These are phyloP conservation scores for Fusarium haematococcum DNA, from an alignment of 2,329 filamentous ascomycete genomes.

Conservation along the genomic window DNA sequence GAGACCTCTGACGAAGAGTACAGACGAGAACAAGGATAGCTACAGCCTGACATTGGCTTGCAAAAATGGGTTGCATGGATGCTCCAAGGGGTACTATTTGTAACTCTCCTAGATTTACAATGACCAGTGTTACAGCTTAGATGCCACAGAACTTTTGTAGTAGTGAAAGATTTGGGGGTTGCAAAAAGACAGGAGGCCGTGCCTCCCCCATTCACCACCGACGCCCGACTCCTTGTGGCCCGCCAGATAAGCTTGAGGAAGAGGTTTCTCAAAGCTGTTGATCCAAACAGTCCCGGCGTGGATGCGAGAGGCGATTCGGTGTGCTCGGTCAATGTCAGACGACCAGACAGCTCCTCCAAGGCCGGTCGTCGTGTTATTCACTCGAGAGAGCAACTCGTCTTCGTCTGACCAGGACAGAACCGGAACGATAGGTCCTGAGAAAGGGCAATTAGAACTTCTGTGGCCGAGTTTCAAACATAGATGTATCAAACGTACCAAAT, in stretches of 20 bases:
- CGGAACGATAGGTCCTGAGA: neutral
- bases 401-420: neutral
- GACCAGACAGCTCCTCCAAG: neutral
- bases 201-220: constrained; percentile 54
- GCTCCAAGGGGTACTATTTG: neutral
- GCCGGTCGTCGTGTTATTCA: neutral
- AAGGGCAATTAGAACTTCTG: neutral
- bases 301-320: neutral
- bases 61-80: too few relatives aligned
- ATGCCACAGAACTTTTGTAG: neutral
- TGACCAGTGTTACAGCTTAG: neutral
- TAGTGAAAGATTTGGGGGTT: constrained; percentile 1
- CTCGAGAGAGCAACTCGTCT: neutral
- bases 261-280: constrained; percentile 61
- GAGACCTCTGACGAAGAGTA: too few relatives aligned
- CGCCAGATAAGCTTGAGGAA: constrained; percentile 50
- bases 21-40: too few relatives aligned
- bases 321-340: neutral
- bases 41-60: too few relatives aligned
- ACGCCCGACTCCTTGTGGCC: constrained; percentile 58
- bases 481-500: constrained; percentile 10
- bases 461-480: neutral
- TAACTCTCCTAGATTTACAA: neutral
- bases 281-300: constrained; percentile 49
- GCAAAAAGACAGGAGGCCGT: constrained; percentile 40